These are phyloP conservation scores for Seminavis robusta DNA, from an alignment of 108 stramenopile species.

Conservation along the genomic window DNA sequence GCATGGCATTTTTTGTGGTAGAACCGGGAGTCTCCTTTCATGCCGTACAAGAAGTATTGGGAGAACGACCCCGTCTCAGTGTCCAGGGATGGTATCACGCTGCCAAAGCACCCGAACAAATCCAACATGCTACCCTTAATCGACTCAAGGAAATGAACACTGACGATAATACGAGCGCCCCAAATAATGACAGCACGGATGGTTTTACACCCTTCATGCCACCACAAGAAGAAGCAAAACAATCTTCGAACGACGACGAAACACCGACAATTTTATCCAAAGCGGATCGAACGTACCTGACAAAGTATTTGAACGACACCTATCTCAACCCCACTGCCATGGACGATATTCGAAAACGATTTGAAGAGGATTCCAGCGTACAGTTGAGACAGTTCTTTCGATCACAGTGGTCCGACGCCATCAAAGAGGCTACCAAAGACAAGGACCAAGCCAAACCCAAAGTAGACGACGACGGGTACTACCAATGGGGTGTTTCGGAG, in stretches of 20 bases:
- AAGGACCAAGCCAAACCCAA: slow-evolving; percentile 2
- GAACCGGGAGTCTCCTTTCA: slow-evolving; percentile 90
- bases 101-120: slow-evolving; percentile 41
- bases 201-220: neutral
- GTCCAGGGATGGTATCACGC: slow-evolving; percentile 91
- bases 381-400: slow-evolving; percentile 75
- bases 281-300: slow-evolving; percentile 55
- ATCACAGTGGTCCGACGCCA: slow-evolving; percentile 42
- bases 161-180: slow-evolving; percentile 27
- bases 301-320: slow-evolving; percentile 54
- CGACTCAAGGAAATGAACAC: slow-evolving; percentile 53
- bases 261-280: slow-evolving; percentile 25
- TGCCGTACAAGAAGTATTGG: slow-evolving; percentile 95
- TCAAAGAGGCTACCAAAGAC: slow-evolving; percentile 19
- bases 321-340: slow-evolving; percentile 61
- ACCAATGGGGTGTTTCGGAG: slow-evolving; percentile 48
- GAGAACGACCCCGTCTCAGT: slow-evolving; percentile 86
- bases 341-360: slow-evolving; percentile 60
- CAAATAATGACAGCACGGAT: neutral
- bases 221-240: slow-evolving; percentile 10
- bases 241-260: slow-evolving; percentile 6
- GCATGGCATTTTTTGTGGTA: slow-evolving; percentile 92
- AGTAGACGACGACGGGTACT: slow-evolving; percentile 47
- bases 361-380: slow-evolving; percentile 80
- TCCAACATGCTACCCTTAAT: slow-evolving; percentile 69